A percentile compares a stretch with the other conserved stretches of the same genome.
These are phyloP conservation scores for Amborella trichopoda DNA, from an alignment of 164 flowering plant species.

Conservation along the genomic window DNA sequence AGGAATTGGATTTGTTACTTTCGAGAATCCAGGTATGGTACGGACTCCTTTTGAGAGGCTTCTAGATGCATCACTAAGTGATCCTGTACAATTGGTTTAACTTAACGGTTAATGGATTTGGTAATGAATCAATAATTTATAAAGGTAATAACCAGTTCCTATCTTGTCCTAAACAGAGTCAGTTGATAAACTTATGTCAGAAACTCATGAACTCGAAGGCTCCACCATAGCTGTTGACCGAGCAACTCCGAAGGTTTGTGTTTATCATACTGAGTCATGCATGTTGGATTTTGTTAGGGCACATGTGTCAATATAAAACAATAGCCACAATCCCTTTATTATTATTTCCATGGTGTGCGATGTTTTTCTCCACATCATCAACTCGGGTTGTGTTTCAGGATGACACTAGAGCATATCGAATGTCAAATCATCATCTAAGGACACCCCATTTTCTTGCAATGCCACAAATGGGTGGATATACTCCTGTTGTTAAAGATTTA, in stretches of 20 bases:
- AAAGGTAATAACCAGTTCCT: neutral
- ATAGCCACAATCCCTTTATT: too few species aligned
- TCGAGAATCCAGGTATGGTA: constrained; percentile 9
- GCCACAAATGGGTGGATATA: constrained; percentile 2
- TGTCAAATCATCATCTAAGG: constrained; percentile 7
- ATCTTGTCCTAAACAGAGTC: constrained; percentile 5
- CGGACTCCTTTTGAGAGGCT: neutral
- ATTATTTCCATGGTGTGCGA: too few species aligned
- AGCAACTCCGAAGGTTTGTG: constrained; percentile 15
- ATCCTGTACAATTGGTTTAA: too few species aligned
- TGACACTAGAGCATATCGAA: constrained; percentile 7
- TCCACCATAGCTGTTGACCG: constrained; percentile 13
- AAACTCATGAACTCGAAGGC: constrained; percentile 15
- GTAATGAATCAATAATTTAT: too few species aligned
- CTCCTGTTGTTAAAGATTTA: constrained; percentile 2
- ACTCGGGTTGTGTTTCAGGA: too few species aligned
- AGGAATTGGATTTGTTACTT: constrained; percentile 19
- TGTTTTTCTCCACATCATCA: too few species aligned
- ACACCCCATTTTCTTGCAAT: constrained; percentile 1
- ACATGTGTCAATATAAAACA: too few species aligned
- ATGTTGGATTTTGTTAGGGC: too few species aligned
- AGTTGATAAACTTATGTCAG: constrained; percentile 16
- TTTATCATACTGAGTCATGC: too few species aligned
- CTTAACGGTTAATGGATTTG: too few species aligned
- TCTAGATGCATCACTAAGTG: too few species aligned